Evolutionary conservation across 192 early-diverging fungal species (phyloP), one percentile per base, ranked within the genome.

Genomic region (Chytriomyces hyalinus): DNA sequence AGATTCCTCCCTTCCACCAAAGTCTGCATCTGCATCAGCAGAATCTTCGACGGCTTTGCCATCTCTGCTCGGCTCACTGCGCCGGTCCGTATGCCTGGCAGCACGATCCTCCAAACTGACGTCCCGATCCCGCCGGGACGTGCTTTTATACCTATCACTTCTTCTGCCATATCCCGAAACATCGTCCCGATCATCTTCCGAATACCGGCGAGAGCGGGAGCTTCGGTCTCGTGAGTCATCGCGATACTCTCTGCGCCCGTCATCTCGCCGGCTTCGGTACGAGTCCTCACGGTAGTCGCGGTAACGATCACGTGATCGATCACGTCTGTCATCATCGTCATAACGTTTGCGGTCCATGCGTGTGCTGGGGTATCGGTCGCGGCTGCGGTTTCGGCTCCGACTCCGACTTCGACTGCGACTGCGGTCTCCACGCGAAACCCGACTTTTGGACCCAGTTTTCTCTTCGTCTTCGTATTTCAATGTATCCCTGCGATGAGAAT

Each of bases 371-470:
- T 57, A 17, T 10, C 49, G 36, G 6, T 79, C 76, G 43, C 78
- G 57, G 78, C 78, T 77, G 15, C 74, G 78, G 45, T 70, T 78
- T 24, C 70, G 70, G 45, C 70, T 45, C 65, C 76, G 75, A 22
- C 63, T 11, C 6, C 60, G 36, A 68, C 73, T 78, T 20, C 22
- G 36, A 36, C 36, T 36, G 1, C 36, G 36, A 36, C 36, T 36
- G 36, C 36, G 36, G 36, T 36, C 36, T 36, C 36, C 4, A 2
- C 36, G 36, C 36, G 36, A 36, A 36, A 4, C 36, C 36, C 36
- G 36, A 36, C 36, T 36, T 36, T 36, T 36, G 36, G 36, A 36
- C 69, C 15, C 47, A 47, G 28, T 45, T 50, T 57, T 46, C 77
- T 43, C 70, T n/a, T 36, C 36, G 36, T 36, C 36, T 36, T 36